Base-by-base conservation (phyloP, 2,329 filamentous ascomycete species). In the Neocucurbitaria cava region DNA sequence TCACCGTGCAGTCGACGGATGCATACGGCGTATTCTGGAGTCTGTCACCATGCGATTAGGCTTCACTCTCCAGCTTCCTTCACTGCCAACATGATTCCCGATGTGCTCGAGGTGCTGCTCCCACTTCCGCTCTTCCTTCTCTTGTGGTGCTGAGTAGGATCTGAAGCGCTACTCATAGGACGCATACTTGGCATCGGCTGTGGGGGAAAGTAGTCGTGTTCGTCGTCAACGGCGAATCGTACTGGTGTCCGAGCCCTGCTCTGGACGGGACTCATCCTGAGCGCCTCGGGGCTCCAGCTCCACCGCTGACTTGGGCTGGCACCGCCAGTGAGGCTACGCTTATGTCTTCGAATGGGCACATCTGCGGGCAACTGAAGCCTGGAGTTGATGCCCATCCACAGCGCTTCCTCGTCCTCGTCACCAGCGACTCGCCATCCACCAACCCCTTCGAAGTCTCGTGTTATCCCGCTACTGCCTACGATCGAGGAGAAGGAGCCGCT, bases 301-400 rank as follows among this genome's bases (percentile, higher is more conserved):
- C 61, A 66, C 17, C 66, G 62, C 43, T 64, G 65, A 6, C 58
- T 65, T 38, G 64, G 70, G 17, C 58, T 74, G 13, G 59, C 61
- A 3, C 69, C 70, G 5, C 70, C 73, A 9, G 74, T 76, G 30
- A 73, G 52, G 11, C 67, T 68, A 13, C 75, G 54, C 26, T 62
- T 64, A 41, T 77, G 74, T 20, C 72, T 64, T 20, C 64, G 60
- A 11, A 58, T 64, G 1, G 69, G 66, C n/a, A 59, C 35, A 9
- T 63, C 65, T 15, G 69, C 62, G 3, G 77, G 76, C 1, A 79
- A 58, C 48, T 78, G 72, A 1, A 79, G 65, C 13, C 77, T 59
- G n/a, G 71, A 73, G 49, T 79, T 79, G 59, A 79, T 77, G 50
- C 72, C 71, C 62, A 79, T 75, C 77, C 77, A 80, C 11, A 77